These are phyloP conservation scores for Beta lomatogona DNA, from an alignment of 179 eudicot species.

Conservation along the genomic window DNA sequence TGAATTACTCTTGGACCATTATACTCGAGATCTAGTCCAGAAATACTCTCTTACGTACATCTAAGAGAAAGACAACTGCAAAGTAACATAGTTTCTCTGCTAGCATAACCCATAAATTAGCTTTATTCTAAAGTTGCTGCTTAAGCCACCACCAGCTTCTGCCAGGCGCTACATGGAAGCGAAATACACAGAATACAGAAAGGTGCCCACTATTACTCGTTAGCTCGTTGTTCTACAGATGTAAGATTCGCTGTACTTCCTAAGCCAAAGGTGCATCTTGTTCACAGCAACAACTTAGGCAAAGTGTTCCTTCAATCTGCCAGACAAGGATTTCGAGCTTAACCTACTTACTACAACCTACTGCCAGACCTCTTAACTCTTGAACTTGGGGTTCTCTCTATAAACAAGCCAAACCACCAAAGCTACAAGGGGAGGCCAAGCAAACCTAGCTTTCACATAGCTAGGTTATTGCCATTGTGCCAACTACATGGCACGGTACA, in stretches of 20 bases:
- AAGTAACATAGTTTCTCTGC: conserved; percentile 5
- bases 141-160: conserved; percentile 16
- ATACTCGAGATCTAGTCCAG: not conserved
- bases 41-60: not conserved
- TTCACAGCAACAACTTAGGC: conserved; percentile 1
- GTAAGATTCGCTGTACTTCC: conserved; percentile 12
- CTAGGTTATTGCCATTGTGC: conserved; percentile 4
- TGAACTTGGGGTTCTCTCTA: conserved; percentile 20
- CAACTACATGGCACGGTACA: conserved; percentile 51
- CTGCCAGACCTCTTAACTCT: conserved; percentile 25
- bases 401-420: conserved; percentile 28
- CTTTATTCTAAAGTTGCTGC: conserved; percentile 14
- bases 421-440: conserved; percentile 27
- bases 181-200: not conserved
- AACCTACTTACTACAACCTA: conserved; percentile 9
- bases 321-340: conserved; percentile 12
- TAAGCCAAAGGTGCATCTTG: not conserved
- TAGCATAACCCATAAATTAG: conserved; percentile 4
- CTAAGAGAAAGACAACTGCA: not conserved
- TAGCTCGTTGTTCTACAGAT: conserved; percentile 20
- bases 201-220: conserved; percentile 15
- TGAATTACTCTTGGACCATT: not conserved
- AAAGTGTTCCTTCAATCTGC: conserved; percentile 21
- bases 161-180: conserved; percentile 22
- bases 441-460: conserved; percentile 22